Evolutionary conservation across 1,284 basidiomycete species (phyloP).

Genomic region (Trametes sp.): DNA sequence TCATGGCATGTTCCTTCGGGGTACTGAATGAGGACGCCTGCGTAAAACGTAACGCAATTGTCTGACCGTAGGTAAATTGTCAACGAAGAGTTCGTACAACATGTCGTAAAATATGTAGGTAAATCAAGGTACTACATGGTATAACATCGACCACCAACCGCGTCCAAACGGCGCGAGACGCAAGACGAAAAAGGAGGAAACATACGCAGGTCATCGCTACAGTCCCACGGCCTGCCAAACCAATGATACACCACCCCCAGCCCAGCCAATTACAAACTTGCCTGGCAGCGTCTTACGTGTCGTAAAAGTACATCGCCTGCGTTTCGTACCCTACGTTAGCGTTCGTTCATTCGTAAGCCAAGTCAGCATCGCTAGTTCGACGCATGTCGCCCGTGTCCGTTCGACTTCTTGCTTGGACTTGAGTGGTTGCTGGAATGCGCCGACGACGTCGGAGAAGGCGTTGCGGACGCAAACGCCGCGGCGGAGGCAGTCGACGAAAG

Average conservation of each 20-base stretch:
- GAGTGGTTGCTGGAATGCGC: slow-evolving; percentile 20
- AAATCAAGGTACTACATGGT: slow-evolving; percentile 25
- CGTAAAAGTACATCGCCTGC: not conserved
- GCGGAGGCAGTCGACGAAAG: slow-evolving; percentile 28
- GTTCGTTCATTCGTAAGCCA: slow-evolving; percentile 1
- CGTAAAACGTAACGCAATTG: not conserved
- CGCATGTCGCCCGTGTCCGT: slow-evolving; percentile 20
- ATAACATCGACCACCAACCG: slow-evolving; percentile 13
- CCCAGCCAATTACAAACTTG: not conserved
- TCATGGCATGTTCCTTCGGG: too few species aligned
- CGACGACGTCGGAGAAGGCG: slow-evolving; percentile 26
- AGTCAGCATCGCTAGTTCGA: slow-evolving; percentile 23
- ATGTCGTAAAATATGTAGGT: slow-evolving; percentile 11
- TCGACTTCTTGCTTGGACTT: slow-evolving; percentile 29
- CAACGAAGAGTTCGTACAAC: slow-evolving; percentile 16
- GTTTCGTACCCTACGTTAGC: slow-evolving; percentile 7
- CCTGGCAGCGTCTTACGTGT: not conserved
- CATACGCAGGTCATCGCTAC: slow-evolving; percentile 10
- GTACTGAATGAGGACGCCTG: too few species aligned
- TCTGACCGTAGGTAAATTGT: not conserved
- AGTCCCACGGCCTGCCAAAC: not conserved
- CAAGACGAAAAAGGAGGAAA: not conserved
- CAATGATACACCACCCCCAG: too few species aligned
- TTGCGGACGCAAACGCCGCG: slow-evolving; percentile 31
- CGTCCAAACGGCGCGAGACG: slow-evolving; percentile 4